Percentiles rank a stretch among this genome's conserved stretches.
These are phyloP conservation scores for Russula sp. DNA, from an alignment of 768 basidiomycete species.

Conservation along the genomic window DNA sequence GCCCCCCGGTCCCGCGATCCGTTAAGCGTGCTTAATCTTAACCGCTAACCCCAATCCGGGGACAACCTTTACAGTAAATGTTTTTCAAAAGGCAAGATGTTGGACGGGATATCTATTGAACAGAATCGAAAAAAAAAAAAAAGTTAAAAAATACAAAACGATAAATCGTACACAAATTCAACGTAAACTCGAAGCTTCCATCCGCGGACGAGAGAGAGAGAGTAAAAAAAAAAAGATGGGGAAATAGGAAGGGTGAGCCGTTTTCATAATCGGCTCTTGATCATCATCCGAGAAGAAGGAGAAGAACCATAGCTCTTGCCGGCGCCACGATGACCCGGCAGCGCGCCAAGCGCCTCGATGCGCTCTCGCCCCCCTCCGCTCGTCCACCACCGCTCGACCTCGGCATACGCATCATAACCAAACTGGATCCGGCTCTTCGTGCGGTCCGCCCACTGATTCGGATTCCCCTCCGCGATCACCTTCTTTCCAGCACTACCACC, in stretches of 20 bases:
- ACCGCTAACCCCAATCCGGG: too few species aligned
- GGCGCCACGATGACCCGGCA: too few species aligned
- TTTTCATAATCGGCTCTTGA: background rate
- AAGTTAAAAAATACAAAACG: background rate
- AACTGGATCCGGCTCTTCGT: conserved; percentile 41
- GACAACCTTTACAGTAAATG: too few species aligned
- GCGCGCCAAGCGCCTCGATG: conserved; percentile 5
- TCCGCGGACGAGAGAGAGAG: background rate
- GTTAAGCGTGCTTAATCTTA: too few species aligned
- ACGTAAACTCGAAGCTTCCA: too few species aligned
- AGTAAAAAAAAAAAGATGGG: too few species aligned
- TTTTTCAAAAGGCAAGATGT: too few species aligned
- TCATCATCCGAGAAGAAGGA: background rate
- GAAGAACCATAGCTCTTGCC: background rate
- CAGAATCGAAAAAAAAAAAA: background rate
- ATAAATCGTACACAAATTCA: background rate
- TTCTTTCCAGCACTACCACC: too few species aligned
- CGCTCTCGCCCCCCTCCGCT: conserved; percentile 26
- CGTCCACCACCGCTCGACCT: conserved; percentile 45
- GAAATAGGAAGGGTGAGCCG: background rate
- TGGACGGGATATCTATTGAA: background rate
- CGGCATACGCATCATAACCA: conserved; percentile 47
- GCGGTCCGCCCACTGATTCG: conserved; percentile 54
- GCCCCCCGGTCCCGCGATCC: too few species aligned
- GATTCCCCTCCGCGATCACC: conserved; percentile 30